Percentiles rank a stretch among this genome's conserved stretches.
These are phyloP conservation scores for Ramularia collo-cygni DNA, from an alignment of 2,329 filamentous ascomycete species.

Conservation along the genomic window DNA sequence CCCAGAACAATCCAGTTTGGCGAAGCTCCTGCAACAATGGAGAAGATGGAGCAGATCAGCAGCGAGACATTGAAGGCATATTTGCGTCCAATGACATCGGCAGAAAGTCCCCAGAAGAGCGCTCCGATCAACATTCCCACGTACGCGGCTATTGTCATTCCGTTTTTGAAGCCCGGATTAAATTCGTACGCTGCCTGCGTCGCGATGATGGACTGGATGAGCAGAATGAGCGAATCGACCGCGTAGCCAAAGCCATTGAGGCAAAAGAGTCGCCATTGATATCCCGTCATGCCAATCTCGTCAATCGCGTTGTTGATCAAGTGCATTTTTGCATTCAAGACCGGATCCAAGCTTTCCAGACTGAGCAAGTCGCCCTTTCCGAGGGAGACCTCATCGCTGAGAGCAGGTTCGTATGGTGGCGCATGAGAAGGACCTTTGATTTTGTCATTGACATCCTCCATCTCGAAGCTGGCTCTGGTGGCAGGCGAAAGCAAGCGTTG, in stretches of 20 bases:
- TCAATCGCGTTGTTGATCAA: conserved; percentile 60
- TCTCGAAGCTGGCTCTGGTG: not conserved
- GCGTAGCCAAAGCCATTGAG: conserved; percentile 58
- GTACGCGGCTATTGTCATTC: conserved; percentile 57
- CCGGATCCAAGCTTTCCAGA: conserved; percentile 54
- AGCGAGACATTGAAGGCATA: conserved; percentile 63
- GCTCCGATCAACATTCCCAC: conserved; percentile 50
- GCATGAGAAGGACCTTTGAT: not conserved
- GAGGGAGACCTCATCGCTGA: conserved; percentile 18
- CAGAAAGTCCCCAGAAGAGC: conserved; percentile 61
- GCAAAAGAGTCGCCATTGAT: conserved; percentile 54
- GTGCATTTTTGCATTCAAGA: conserved; percentile 60
- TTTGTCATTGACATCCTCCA: not conserved
- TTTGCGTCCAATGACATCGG: conserved; percentile 61
- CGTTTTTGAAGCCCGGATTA: conserved; percentile 44
- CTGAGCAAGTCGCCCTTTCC: conserved; percentile 48
- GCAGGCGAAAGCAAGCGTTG: not conserved
- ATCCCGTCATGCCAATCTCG: conserved; percentile 47
- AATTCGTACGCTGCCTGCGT: conserved; percentile 55
- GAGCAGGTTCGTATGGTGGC: conserved; percentile 4
- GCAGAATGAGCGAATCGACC: conserved; percentile 50
- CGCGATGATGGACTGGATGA: conserved; percentile 59
- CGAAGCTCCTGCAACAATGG: conserved; percentile 58
- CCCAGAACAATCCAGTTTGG: conserved; percentile 61
- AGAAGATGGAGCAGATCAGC: conserved; percentile 55